Evolutionary conservation across 179 eudicot genomes (phyloP).

Genomic region (Drosera spatulata): DNA sequence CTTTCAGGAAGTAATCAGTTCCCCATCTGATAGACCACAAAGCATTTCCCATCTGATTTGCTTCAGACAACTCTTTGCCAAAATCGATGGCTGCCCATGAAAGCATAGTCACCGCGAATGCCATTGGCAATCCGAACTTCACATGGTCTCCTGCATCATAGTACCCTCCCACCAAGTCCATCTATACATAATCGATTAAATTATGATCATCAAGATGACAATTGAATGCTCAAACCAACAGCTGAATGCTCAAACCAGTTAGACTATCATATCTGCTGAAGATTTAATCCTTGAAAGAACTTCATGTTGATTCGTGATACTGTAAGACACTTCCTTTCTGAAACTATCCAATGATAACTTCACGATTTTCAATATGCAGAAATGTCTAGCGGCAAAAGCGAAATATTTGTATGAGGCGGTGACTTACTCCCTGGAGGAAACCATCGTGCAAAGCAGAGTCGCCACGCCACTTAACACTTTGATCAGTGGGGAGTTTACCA

Average conservation of each 20-base stretch:
- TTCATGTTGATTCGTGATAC: too few relatives aligned
- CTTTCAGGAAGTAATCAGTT: constrained; percentile 82
- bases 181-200: constrained; percentile 31
- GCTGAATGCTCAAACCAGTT: too few relatives aligned
- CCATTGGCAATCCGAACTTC: constrained; percentile 97
- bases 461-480: constrained; percentile 41
- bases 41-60: constrained; percentile 53
- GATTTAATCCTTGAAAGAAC: too few relatives aligned
- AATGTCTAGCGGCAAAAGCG: too few relatives aligned
- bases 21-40: constrained; percentile 86
- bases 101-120: constrained; percentile 60
- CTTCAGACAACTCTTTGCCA: constrained; percentile 25
- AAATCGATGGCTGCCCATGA: constrained; percentile 76
- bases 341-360: too few relatives aligned
- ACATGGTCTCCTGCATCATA: constrained; percentile 96
- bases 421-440: constrained; percentile 27
- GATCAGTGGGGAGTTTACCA: constrained; percentile 31
- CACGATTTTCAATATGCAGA: too few relatives aligned
- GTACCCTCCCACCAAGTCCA: constrained; percentile 91
- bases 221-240: too few relatives aligned
- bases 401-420: not conserved
- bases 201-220: too few relatives aligned
- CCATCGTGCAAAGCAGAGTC: constrained; percentile 45
- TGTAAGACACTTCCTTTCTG: too few relatives aligned
- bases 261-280: too few relatives aligned